A percentile compares a stretch with the other conserved stretches of the same genome.
Conservation (phyloP, 371 early-diverging fungal species). For the Apophysomyces elegans region DNA sequence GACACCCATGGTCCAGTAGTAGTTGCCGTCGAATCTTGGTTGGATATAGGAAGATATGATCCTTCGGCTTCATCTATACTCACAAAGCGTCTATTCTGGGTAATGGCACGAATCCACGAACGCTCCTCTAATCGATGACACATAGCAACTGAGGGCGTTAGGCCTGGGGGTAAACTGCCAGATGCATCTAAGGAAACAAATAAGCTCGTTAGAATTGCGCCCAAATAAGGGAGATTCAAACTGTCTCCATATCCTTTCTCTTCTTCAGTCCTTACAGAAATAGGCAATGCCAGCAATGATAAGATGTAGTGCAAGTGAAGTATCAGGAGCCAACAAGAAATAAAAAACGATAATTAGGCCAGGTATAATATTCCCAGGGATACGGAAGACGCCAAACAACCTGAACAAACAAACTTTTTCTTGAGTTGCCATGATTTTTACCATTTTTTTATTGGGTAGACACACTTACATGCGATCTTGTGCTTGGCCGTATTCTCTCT, state of each 20-base stretch:
- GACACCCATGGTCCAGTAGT: not conserved
- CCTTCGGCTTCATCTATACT: conserved; percentile 16
- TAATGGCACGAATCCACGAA: conserved; percentile 13
- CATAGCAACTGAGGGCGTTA: conserved; percentile 14
- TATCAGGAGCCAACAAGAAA: conserved; percentile 26
- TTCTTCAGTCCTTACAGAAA: conserved; percentile 16
- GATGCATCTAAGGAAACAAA: conserved; percentile 5
- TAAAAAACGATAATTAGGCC: conserved; percentile 26
- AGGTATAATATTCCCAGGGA: conserved; percentile 27
- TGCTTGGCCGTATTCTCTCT: conserved; percentile 15
- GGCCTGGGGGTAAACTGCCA: conserved; percentile 8
- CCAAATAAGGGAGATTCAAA: too few relatives aligned
- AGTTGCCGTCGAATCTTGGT: not conserved
- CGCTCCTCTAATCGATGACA: conserved; percentile 11
- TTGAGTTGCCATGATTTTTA: not conserved
- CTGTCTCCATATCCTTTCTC: too few relatives aligned
- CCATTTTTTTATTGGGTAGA: not conserved
- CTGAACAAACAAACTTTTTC: conserved; percentile 1
- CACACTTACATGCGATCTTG: conserved; percentile 28
- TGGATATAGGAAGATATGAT: conserved; percentile 15
- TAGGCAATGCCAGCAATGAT: conserved; percentile 19
- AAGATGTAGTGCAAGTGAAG: conserved; percentile 24
- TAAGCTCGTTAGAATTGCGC: not conserved
- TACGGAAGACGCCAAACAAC: conserved; percentile 34
- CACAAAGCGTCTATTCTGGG: conserved; percentile 13